A percentile compares a stretch with the other conserved stretches of the same genome.
Conservation (phyloP, 78 protist genomes). For the Chrysochromulina tobinii region DNA sequence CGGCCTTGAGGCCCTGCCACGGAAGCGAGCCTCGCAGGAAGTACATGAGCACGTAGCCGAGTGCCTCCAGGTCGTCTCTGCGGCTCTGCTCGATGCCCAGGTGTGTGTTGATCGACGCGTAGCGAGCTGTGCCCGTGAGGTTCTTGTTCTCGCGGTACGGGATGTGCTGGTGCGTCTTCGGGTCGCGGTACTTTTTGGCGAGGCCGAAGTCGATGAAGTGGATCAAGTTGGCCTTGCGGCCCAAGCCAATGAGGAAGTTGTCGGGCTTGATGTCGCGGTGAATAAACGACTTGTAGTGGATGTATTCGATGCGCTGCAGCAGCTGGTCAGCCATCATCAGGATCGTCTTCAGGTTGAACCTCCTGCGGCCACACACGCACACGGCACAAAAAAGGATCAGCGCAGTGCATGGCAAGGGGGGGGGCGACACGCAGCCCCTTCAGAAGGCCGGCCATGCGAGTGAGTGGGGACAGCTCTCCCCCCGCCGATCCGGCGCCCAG, state of each 20-base stretch:
- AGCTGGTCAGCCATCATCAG: slow-evolving; percentile 53
- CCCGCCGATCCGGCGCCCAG: too few species aligned
- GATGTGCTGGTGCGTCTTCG: too few species aligned
- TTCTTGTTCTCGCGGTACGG: too few species aligned
- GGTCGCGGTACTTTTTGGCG: too few species aligned
- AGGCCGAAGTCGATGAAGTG: too few species aligned
- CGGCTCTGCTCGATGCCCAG: slow-evolving; percentile 85
- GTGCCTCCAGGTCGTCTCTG: slow-evolving; percentile 92
- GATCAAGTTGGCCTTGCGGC: too few species aligned
- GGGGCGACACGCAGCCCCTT: too few species aligned
- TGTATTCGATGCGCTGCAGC: slow-evolving; percentile 47
- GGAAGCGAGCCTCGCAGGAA: slow-evolving; percentile 74
- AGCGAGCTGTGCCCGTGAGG: slow-evolving; percentile 59
- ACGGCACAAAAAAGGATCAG: too few species aligned
- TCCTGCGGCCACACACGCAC: too few species aligned
- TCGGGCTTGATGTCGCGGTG: slow-evolving; percentile 79
- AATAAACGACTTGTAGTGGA: slow-evolving; percentile 56
- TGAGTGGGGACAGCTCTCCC: too few species aligned
- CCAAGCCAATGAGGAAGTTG: not conserved
- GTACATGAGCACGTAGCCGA: slow-evolving; percentile 81
- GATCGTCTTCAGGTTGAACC: slow-evolving; percentile 53
- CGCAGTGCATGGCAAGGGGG: too few species aligned
- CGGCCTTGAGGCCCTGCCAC: slow-evolving; percentile 81
- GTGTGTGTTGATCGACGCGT: slow-evolving; percentile 64
- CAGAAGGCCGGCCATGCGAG: too few species aligned